A percentile compares a stretch with the other conserved stretches of the same genome.
Conservation (phyloP, 2,329 filamentous ascomycete genomes). For the Harringtonia aguacate region DNA sequence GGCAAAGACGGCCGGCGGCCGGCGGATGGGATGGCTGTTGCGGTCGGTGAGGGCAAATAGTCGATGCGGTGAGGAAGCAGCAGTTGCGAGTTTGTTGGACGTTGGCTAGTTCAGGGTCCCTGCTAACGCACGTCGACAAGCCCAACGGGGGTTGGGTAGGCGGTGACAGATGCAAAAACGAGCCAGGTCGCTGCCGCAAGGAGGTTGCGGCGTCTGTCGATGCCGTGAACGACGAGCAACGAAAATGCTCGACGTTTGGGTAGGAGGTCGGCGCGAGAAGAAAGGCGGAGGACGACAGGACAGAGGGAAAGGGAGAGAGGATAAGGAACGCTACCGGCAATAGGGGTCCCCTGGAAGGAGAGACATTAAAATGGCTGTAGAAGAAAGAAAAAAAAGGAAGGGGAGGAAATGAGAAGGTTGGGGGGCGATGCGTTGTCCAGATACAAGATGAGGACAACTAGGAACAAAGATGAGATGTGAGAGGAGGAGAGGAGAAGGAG, state of each 20-base stretch:
- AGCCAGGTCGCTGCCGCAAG: too few species aligned
- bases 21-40: background rate
- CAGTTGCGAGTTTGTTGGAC: too few species aligned
- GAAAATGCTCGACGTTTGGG: background rate
- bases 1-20: conserved; percentile 16
- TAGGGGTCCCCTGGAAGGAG: conserved; percentile 10
- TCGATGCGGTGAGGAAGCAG: background rate
- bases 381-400: background rate
- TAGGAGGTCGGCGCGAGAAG: background rate
- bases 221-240: background rate
- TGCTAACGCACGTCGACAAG: too few species aligned
- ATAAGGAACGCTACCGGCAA: conserved; percentile 12
- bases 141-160: too few species aligned
- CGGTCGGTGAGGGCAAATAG: background rate
- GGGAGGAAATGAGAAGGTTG: background rate
- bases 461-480: background rate
- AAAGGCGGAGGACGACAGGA: background rate
- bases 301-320: background rate
- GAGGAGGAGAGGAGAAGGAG: background rate
- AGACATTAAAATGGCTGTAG: conserved; percentile 9
- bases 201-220: background rate
- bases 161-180: too few species aligned
- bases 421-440: background rate
- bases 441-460: background rate
- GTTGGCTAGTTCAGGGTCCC: too few species aligned